Conservation (phyloP, 2,329 filamentous ascomycete genomes). For the Fusarium sp. region DNA sequence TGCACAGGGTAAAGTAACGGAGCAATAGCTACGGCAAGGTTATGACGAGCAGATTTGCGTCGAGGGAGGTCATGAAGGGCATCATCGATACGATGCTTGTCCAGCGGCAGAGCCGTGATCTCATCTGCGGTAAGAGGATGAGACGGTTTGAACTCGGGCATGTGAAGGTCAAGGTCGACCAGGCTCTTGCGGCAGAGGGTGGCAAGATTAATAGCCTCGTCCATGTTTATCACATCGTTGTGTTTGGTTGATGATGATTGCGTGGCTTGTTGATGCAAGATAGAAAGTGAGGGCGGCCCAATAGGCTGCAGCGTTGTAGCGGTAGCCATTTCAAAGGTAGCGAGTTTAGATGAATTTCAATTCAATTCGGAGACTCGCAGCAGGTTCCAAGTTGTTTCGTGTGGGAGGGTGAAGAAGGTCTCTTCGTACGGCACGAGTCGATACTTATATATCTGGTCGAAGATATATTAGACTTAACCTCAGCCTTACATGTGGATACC, state of each 20-base stretch:
- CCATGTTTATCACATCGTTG: slow-evolving; percentile 38
- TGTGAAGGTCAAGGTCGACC: slow-evolving; percentile 43
- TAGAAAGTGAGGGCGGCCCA: slow-evolving; percentile 37
- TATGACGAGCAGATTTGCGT: slow-evolving; percentile 51
- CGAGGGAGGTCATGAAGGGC: slow-evolving; percentile 52
- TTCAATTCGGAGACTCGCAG: background rate
- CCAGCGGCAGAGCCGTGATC: slow-evolving; percentile 52
- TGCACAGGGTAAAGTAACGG: slow-evolving; percentile 53
- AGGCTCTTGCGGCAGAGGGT: slow-evolving; percentile 49
- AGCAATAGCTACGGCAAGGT: slow-evolving; percentile 50
- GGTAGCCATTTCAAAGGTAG: slow-evolving; percentile 47
- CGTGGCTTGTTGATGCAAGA: slow-evolving; percentile 1
- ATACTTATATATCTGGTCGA: slow-evolving; percentile 19
- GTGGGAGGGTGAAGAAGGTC: background rate
- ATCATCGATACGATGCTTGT: slow-evolving; percentile 49
- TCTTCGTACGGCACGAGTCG: background rate
- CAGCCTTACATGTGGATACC: slow-evolving; percentile 41
- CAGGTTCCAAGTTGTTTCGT: background rate
- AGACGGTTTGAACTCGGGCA: slow-evolving; percentile 49
- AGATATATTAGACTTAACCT: background rate
- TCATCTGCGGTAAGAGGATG: slow-evolving; percentile 52
- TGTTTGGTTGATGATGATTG: slow-evolving; percentile 4
- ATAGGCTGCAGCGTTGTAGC: slow-evolving; percentile 49
- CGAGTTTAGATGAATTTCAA: background rate
- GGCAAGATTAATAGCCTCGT: slow-evolving; percentile 49